Base-by-base conservation (phyloP, 202 grass and related monocot species). In the Setaria viridis region DNA sequence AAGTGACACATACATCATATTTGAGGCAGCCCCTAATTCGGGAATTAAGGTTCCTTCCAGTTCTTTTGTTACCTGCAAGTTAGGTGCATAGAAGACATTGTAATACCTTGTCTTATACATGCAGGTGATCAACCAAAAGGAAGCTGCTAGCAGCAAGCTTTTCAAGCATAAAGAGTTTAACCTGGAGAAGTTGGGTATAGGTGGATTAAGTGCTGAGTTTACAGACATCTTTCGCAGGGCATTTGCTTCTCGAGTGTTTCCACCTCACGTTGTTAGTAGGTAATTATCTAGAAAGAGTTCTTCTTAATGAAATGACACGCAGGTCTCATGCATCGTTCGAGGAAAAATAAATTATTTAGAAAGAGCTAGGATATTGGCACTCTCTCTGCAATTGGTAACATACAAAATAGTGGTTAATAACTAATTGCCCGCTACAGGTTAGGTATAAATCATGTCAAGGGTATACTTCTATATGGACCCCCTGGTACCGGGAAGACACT, bases 121-220 rank as follows among this genome's bases (percentile, higher is more conserved):
- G 47, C 67, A 99, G 97, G 80, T 99, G 42, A 80, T 94, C 56
- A 99, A 99, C 87, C 97, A 99, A 79, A 95, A 90, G 60, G 97
- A 99, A 89, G 91, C 94, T 69, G 90, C 93, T 67, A 94, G 93
- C 84, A 99, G 97, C 84, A 96, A 99, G 68, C 90, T 99, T 91
- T 99, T 99, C 88, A 95, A 94, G 71, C 91, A 99, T 62, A 99
- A 99, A 83, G 93, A 99, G 59, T 96, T 99, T 85, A 94, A 96
- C 85, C 80, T 99, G 76, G 90, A 99, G 82, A 96, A 96, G 79
- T 84, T 99, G 76, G 97, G 97, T 49, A 96, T 99, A 81, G 97
- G 97, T 87, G 97, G 97, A 80, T 83, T 99, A 82, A 76, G 94
- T 90, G 76, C 80, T 90, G 97, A 99, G 85, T 99, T 99, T 51